Evolutionary conservation across 257 asterid genomes (phyloP), one percentile per base, ranked within the genome.

Genomic region (Primulina tabacum): DNA sequence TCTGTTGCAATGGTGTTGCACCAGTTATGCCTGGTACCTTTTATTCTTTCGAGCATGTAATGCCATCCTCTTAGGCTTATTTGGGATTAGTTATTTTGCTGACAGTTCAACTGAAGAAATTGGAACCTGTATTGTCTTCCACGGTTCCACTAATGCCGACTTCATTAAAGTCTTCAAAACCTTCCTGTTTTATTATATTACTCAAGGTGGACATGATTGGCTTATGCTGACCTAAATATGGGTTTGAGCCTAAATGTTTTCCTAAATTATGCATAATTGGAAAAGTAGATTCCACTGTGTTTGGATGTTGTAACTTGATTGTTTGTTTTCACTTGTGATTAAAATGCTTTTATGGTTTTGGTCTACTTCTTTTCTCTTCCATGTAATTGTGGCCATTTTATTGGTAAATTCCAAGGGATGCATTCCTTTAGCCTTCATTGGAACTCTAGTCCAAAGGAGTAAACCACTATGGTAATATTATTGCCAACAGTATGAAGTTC

Each of bases 291-390:
- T 71, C 40, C 8, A 2, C 65, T 53, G 53, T 71, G 47, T 16
- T 8, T 21, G 43, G 55, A 55, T 53, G 33, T 28, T 60, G 18
- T 57, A 33, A 20, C 62, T 30, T 52, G 60, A 26, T 28, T 72
- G 34, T 6, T 21, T 75, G 66, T 61, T 64, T 43, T 10, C 60
- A 34, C 14, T 32, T 40, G 16, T 12, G 11, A 7, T 57, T 57
- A 65, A 6, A 64, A 47, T 53, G 60, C 64, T 37, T 60, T 55
- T 60, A 37, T 47, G 64, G 16, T 64, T 17, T 64, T 50, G 47
- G 60, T 69, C 5, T 21, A 56, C 32, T 47, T 20, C 14, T 62
- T 40, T 10, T 62, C 11, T 62, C 66, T 61, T 65, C 33, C 35
- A 17, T 8, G 21, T 63, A 17, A 0, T 2, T n/a, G 17, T 9